phyloP scores from a whole-genome alignment of 768 basidiomycete genomes.

The Chiua virens region DNA sequence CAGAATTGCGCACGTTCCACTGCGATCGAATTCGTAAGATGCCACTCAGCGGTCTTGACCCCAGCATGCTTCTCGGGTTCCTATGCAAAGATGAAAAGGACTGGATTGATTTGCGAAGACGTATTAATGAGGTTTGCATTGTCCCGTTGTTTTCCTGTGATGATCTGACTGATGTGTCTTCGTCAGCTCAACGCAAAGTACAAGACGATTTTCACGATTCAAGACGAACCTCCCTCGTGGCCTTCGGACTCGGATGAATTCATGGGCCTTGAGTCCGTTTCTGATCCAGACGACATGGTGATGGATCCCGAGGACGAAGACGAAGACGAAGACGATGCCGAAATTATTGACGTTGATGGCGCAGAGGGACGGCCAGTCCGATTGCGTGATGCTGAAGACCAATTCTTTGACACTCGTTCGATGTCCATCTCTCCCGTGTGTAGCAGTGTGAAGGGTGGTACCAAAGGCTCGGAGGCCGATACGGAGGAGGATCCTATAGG shows the following conservation, averaged over 20 bases:
- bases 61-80: slow-evolving; percentile 97
- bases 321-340: slow-evolving; percentile 36
- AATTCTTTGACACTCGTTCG: slow-evolving; percentile 56
- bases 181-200: slow-evolving; percentile 42
- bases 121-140: slow-evolving; percentile 68
- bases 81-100: slow-evolving; percentile 80
- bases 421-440: slow-evolving; percentile 44
- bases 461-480: slow-evolving; percentile 56
- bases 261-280: slow-evolving; percentile 80
- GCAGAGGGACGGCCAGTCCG: slow-evolving; percentile 29
- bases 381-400: slow-evolving; percentile 39
- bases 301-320: slow-evolving; percentile 53
- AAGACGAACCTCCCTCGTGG: slow-evolving; percentile 88
- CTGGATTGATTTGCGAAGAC: slow-evolving; percentile 76
- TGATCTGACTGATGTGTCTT: neutral
- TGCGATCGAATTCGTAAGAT: slow-evolving; percentile 97
- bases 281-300: slow-evolving; percentile 73
- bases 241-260: slow-evolving; percentile 66
- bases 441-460: slow-evolving; percentile 34
- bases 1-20: slow-evolving; percentile 88
- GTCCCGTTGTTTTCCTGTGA: neutral
- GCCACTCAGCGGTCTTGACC: slow-evolving; percentile 86
- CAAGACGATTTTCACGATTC: slow-evolving; percentile 80
- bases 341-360: slow-evolving; percentile 24
- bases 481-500: slow-evolving; percentile 73